Evolutionary conservation across 495 filamentous ascomycete genomes (phyloP).

Genomic region (Penicillium atrosanguineum): DNA sequence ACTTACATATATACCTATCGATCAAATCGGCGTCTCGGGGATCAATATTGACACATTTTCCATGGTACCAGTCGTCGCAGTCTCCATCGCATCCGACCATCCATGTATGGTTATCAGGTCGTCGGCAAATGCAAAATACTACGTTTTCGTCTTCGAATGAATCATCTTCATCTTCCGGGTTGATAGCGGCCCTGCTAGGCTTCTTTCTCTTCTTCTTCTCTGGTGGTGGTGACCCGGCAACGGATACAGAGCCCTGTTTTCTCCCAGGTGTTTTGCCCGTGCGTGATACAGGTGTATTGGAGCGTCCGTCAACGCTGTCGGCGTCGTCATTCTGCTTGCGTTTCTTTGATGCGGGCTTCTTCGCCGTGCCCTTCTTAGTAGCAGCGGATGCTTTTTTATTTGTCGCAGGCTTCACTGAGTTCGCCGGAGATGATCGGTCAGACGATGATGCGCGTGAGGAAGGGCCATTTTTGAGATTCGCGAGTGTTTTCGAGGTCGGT

Average conservation of each 20-base stretch:
- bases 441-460: conserved; percentile 23
- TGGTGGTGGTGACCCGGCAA: conserved; percentile 40
- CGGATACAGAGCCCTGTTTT: conserved; percentile 39
- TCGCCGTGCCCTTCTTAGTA: conserved; percentile 57
- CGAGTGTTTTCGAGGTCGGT: conserved; percentile 40
- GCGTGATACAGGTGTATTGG: conserved; percentile 49
- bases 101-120: conserved; percentile 69
- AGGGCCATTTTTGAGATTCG: conserved; percentile 37
- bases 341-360: conserved; percentile 56
- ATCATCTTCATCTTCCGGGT: conserved; percentile 39
- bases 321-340: conserved; percentile 52
- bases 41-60: conserved; percentile 63
- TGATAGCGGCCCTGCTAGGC: conserved; percentile 11
- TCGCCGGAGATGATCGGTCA: conserved; percentile 29
- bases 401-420: conserved; percentile 27
- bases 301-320: conserved; percentile 44
- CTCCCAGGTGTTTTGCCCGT: conserved; percentile 48
- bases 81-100: conserved; percentile 74
- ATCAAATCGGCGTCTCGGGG: conserved; percentile 61
- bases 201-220: conserved; percentile 30
- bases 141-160: conserved; percentile 48
- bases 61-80: conserved; percentile 76
- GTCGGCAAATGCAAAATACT: conserved; percentile 68
- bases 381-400: conserved; percentile 36
- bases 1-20: conserved; percentile 67